Conservation (phyloP, 2,329 filamentous ascomycete genomes). For the Aureobasidium mangrovei region DNA sequence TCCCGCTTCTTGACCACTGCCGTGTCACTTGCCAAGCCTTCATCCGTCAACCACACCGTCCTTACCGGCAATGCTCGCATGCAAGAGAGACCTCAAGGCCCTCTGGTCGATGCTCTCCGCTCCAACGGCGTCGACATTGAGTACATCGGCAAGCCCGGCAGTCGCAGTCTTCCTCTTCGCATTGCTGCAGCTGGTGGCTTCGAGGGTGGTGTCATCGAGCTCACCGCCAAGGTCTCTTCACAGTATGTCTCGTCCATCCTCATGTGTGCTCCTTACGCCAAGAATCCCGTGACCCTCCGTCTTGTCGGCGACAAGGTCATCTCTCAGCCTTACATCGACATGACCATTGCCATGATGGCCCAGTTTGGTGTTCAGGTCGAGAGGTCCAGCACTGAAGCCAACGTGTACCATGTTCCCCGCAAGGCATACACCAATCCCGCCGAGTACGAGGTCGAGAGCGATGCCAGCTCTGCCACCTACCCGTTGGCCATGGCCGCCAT, state of each 20-base stretch:
- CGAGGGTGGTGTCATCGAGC: conserved; percentile 75
- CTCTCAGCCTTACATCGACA: conserved; percentile 94
- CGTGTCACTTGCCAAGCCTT: conserved; percentile 67
- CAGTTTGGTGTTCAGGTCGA: conserved; percentile 78
- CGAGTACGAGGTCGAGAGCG: conserved; percentile 88
- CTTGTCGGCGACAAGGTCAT: conserved; percentile 96
- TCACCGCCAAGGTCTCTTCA: conserved; percentile 94
- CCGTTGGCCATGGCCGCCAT: conserved; percentile 90
- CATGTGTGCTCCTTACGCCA: conserved; percentile 95
- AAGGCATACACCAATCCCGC: conserved; percentile 73
- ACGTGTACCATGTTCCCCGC: conserved; percentile 90
- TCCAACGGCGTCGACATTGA: conserved; percentile 80
- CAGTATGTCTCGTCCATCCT: conserved; percentile 96
- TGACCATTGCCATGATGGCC: conserved; percentile 97
- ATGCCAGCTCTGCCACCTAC: conserved; percentile 96
- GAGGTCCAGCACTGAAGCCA: conserved; percentile 65
- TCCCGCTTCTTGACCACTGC: conserved; percentile 93
- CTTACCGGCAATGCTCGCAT: conserved; percentile 92
- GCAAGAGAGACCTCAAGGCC: conserved; percentile 90
- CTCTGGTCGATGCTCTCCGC: conserved; percentile 81
- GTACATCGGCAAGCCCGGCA: conserved; percentile 75
- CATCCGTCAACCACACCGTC: conserved; percentile 57
- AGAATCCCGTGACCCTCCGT: conserved; percentile 80
- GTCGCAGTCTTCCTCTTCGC: conserved; percentile 73
- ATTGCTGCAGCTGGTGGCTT: conserved; percentile 78